Evolutionary conservation across 2,329 filamentous ascomycete genomes (phyloP), one percentile per base, ranked within the genome.

Genomic region (Beauveria caledonica): DNA sequence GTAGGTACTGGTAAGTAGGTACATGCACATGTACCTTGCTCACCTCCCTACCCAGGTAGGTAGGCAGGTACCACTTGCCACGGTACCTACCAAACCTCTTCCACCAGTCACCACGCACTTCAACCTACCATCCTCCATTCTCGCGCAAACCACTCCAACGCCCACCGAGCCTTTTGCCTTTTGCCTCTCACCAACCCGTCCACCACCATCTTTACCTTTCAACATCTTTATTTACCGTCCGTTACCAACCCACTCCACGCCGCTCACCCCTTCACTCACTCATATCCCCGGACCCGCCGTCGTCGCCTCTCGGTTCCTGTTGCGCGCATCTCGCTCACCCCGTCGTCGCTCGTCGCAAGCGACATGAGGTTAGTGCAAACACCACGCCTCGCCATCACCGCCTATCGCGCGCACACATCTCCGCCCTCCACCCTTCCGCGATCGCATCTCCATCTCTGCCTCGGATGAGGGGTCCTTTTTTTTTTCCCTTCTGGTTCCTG

Each of bases 371-470:
- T 58, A 39, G 55, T 58, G 27, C n/a, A 72, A 27, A 68, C 74
- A 10, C 71, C 66, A 19, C 72, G 71, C 61, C 39, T 25, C 13
- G n/a, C 25, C 72, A 29, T 68, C 74, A 11, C 71, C 66, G n/a
- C 72, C 71, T 62, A 48, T 48, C n/a, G 11, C 77, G 81, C 21
- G 71, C 73, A 40, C 65, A 64, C 60, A 60, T 64, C 3, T 64
- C 65, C 19, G 60, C 46, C 48, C 19, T 21, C 21, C 44, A 21
- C 19, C 19, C 53, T 45, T 46, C 39, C 25, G 17, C 54, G 39
- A 57, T 48, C 29, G 55, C 44, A 33, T 15, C 21, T 2, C 21
- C 45, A 19, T 49, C 9, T 13, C 55, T 49, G 9, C 19, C 5
- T 8, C 17, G 42, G n/a, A 19, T 33, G 13, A n/a, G 19, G 27